Evolutionary conservation across 1,284 basidiomycete species (phyloP), one percentile per base, ranked within the genome.

Genomic region (Cryptococcus sp.): DNA sequence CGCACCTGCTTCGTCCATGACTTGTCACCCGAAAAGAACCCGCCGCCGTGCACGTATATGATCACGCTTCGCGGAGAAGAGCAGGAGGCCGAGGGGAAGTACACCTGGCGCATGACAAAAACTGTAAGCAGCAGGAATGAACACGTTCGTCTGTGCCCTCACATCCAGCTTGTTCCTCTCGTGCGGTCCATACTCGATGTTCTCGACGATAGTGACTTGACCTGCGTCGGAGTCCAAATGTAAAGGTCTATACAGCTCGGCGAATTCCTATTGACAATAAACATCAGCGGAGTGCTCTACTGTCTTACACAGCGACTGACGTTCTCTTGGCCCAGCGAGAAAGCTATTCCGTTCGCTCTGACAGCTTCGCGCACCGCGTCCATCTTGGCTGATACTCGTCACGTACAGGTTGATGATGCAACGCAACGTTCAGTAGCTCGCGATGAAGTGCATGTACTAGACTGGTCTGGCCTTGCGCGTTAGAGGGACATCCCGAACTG

Each of bases 1-100:
- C 54, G 42, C 46, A 59, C 57, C 54, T 59, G 31, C 20, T 57
- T 42, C 10, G 40, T 59, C 57, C 57, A 59, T 15, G 55, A 45
- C 44, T 59, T 59, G 41, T 59, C 57, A n/a, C 57, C 57, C 5
- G 57, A 56, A 23, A 59, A 59, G 46, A 59, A 59, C 6, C 57
- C 57, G 22, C 57, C 57, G 8, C 57, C 57, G 45, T 59, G 57
- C 15, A 57, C 46, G 42, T 56, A 59, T 15, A 59, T 40, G 13
- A 59, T 13, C 25, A 59, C 57, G 8, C 31, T 35, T 35, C 31
- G 31, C 13, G 31, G 31, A 5, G 31, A 35, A 35, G 31, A 35
- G 8, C 5, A 35, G 31, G 31, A 35, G 31, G 31, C 4, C 10
- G 31, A 35, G 31, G 31, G 31, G 10, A 35, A 8, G 31, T 35